phyloP scores from a whole-genome alignment of 768 basidiomycete genomes.

The Xerocomus spinulosus region DNA sequence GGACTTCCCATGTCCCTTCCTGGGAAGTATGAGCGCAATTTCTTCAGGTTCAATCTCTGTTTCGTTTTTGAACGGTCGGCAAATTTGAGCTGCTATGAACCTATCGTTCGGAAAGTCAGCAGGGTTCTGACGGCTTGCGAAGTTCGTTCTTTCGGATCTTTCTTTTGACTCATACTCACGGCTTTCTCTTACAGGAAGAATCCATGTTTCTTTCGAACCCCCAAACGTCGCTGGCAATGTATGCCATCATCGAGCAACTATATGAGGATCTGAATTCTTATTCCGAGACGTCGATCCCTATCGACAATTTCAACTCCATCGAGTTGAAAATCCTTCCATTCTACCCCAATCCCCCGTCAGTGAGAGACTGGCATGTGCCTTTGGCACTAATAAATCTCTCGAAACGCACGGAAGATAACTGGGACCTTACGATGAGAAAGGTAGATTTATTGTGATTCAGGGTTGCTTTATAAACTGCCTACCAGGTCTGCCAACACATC shows the following conservation, averaged over 20 bases:
- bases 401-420: conserved; percentile 81
- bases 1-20: conserved; percentile 84
- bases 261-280: conserved; percentile 98
- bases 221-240: conserved; percentile 58
- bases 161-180: conserved; percentile 1
- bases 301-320: conserved; percentile 90
- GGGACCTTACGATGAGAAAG: conserved; percentile 94
- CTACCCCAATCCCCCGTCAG: conserved; percentile 87
- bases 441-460: conserved; percentile 33
- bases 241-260: conserved; percentile 88
- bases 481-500: conserved; percentile 68
- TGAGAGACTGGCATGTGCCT: conserved; percentile 95
- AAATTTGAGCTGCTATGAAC: conserved; percentile 93
- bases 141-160: conserved; percentile 43
- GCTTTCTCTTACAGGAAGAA: conserved; percentile 60
- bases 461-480: conserved; percentile 1
- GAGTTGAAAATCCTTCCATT: conserved; percentile 96
- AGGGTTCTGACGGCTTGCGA: conserved; percentile 86
- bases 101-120: conserved; percentile 90
- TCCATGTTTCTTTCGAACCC: conserved; percentile 81
- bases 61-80: conserved; percentile 92
- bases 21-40: conserved; percentile 77
- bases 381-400: conserved; percentile 80
- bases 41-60: conserved; percentile 91
- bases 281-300: conserved; percentile 88